phyloP scores from a whole-genome alignment of 352 stramenopile genomes.

The Globisporangium takayamanum region DNA sequence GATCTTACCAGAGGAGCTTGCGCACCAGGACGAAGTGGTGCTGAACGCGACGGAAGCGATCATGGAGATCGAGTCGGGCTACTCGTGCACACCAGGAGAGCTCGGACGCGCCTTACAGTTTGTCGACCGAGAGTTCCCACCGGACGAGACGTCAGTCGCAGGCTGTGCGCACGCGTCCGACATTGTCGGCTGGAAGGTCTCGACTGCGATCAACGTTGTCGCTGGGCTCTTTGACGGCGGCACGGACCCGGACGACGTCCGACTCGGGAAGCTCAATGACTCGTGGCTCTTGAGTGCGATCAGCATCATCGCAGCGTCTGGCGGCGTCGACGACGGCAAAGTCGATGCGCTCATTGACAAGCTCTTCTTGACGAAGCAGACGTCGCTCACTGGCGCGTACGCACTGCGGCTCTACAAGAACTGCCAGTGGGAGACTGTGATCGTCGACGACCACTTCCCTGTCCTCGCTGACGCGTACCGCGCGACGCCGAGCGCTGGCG shows the following conservation, averaged over 20 bases:
- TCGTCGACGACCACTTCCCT: constrained; percentile 91
- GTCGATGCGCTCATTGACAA: constrained; percentile 85
- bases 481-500: constrained; percentile 53
- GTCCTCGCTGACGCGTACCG: constrained; percentile 51
- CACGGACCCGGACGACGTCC: constrained; percentile 89
- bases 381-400: constrained; percentile 89
- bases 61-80: constrained; percentile 82
- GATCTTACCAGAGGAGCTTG: constrained; percentile 32
- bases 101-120: constrained; percentile 82
- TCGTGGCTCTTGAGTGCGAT: constrained; percentile 89
- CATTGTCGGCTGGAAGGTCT: constrained; percentile 74
- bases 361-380: constrained; percentile 88
- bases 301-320: constrained; percentile 87
- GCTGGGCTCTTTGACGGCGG: constrained; percentile 88
- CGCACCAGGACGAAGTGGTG: constrained; percentile 59
- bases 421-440: constrained; percentile 89
- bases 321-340: constrained; percentile 82
- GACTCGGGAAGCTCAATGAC: constrained; percentile 76
- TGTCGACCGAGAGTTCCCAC: constrained; percentile 87
- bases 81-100: constrained; percentile 67
- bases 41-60: constrained; percentile 79
- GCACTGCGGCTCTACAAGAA: constrained; percentile 90
- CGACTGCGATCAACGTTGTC: constrained; percentile 82
- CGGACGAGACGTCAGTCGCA: constrained; percentile 61
- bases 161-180: constrained; percentile 48